Evolutionary conservation across 2,329 filamentous ascomycete genomes (phyloP).

Genomic region (Decorospora gaudefroyi): DNA sequence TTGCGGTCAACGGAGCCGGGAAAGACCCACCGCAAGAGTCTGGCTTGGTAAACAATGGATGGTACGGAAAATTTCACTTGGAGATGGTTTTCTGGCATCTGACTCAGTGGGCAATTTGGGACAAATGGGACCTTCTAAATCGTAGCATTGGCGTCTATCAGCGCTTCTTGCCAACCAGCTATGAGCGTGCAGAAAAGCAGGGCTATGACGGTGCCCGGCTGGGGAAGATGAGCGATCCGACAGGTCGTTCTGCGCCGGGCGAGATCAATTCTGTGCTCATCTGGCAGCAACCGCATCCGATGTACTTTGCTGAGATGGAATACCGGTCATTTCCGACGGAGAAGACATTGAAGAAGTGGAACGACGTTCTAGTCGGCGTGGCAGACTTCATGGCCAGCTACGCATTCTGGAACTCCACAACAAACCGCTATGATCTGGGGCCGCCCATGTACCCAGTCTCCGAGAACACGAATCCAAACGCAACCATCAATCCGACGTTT

Average conservation of each 20-base stretch:
- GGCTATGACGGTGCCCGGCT: constrained; percentile 54
- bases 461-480: constrained; percentile 64
- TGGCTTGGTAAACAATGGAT: constrained; percentile 59
- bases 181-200: constrained; percentile 44
- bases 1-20: constrained; percentile 59
- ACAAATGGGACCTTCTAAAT: constrained; percentile 52
- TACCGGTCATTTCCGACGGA: constrained; percentile 54
- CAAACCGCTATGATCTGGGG: constrained; percentile 58
- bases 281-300: constrained; percentile 66
- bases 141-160: constrained; percentile 57
- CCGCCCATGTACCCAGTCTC: constrained; percentile 58
- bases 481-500: constrained; percentile 62
- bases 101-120: constrained; percentile 58
- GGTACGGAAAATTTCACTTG: constrained; percentile 62
- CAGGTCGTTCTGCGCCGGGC: constrained; percentile 60
- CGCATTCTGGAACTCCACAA: constrained; percentile 59
- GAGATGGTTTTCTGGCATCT: constrained; percentile 62
- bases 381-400: constrained; percentile 66
- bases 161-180: constrained; percentile 51
- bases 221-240: constrained; percentile 63
- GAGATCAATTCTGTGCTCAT: constrained; percentile 65
- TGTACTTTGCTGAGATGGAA: constrained; percentile 64
- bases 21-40: constrained; percentile 55
- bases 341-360: constrained; percentile 58
- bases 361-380: constrained; percentile 55